phyloP scores from a whole-genome alignment of 1,284 basidiomycete genomes.

The Coriolopsis trogii region DNA sequence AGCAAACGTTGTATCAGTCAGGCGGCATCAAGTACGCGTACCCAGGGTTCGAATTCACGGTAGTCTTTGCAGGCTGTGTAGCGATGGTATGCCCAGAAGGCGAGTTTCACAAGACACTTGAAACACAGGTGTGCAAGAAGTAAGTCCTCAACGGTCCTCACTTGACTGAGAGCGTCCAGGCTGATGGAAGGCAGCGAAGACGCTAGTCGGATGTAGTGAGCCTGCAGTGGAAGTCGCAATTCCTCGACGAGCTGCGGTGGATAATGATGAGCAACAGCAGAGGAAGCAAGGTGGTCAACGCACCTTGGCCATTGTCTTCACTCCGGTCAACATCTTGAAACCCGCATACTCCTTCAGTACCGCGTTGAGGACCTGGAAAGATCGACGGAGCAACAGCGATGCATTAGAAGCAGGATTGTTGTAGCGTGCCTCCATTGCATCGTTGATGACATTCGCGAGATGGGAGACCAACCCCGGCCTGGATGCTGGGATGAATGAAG shows the following conservation, averaged over 20 bases:
- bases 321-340: constrained; percentile 67
- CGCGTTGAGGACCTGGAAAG: constrained; percentile 62
- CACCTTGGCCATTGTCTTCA: constrained; percentile 68
- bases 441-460: constrained; percentile 57
- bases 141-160: constrained; percentile 51
- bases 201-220: constrained; percentile 61
- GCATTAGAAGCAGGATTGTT: constrained; percentile 43
- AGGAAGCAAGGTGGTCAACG: background rate
- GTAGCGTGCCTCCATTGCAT: constrained; percentile 52
- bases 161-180: constrained; percentile 37
- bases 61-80: constrained; percentile 45
- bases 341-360: constrained; percentile 69
- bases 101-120: constrained; percentile 70
- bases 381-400: constrained; percentile 59
- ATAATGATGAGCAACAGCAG: background rate
- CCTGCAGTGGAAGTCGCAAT: constrained; percentile 53
- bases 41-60: constrained; percentile 55
- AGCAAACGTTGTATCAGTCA: constrained; percentile 2
- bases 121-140: constrained; percentile 66
- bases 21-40: constrained; percentile 32
- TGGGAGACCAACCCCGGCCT: constrained; percentile 69
- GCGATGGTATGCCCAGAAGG: constrained; percentile 71
- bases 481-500: background rate
- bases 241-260: constrained; percentile 55
- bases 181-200: constrained; percentile 47